phyloP scores from a whole-genome alignment of 2,329 filamentous ascomycete genomes.

The Penicillium sp. region DNA sequence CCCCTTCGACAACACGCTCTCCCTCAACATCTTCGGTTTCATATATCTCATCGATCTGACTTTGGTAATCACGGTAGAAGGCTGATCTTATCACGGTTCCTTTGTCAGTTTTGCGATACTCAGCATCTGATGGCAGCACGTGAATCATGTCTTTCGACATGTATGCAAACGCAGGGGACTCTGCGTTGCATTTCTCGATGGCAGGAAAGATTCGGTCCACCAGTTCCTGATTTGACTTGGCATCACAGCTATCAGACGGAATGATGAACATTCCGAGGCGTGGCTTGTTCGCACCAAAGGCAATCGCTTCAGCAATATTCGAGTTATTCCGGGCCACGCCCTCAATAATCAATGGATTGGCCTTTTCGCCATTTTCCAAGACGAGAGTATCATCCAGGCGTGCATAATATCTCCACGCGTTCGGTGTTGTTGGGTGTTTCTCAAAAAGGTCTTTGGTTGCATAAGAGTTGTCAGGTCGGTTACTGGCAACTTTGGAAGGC shows the following conservation, averaged over 20 bases:
- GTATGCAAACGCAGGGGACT: slow-evolving; percentile 18
- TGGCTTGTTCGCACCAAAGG: slow-evolving; percentile 43
- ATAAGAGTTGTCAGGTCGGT: slow-evolving; percentile 51
- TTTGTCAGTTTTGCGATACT: slow-evolving; percentile 25
- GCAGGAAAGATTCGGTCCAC: slow-evolving; percentile 9
- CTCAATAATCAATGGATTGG: slow-evolving; percentile 53
- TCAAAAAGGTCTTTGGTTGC: slow-evolving; percentile 54
- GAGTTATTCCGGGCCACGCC: slow-evolving; percentile 55
- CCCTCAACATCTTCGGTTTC: slow-evolving; percentile 13
- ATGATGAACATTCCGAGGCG: slow-evolving; percentile 14
- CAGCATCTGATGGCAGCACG: slow-evolving; percentile 17
- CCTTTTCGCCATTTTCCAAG: slow-evolving; percentile 54
- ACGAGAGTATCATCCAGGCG: slow-evolving; percentile 51
- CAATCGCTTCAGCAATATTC: slow-evolving; percentile 57
- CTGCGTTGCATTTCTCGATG: slow-evolving; percentile 8
- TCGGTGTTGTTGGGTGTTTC: slow-evolving; percentile 42
- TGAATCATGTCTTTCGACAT: slow-evolving; percentile 26
- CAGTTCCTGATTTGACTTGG: not conserved
- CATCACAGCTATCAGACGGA: not conserved
- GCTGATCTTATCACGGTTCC: slow-evolving; percentile 26
- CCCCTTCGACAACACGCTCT: slow-evolving; percentile 14
- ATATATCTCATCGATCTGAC: slow-evolving; percentile 22
- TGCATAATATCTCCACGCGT: slow-evolving; percentile 51
- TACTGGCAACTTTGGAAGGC: slow-evolving; percentile 45
- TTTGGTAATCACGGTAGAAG: slow-evolving; percentile 23